phyloP scores from a whole-genome alignment of 2,329 filamentous ascomycete species.

The Fusarium sp. region DNA sequence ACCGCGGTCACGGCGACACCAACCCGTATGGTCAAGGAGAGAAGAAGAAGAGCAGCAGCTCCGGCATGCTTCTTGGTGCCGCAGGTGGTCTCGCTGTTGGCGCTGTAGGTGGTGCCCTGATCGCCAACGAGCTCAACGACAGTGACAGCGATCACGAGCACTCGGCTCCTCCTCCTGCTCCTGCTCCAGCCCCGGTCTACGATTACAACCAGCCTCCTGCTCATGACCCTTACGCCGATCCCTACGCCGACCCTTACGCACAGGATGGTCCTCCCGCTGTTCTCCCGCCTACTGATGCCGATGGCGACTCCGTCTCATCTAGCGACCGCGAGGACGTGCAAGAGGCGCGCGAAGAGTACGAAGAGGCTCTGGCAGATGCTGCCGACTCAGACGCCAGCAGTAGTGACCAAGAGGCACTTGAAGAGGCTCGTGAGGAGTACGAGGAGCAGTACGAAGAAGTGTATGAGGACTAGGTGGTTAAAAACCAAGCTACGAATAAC shows the following conservation, averaged over 20 bases:
- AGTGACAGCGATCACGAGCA: conserved; percentile 44
- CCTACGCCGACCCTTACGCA: conserved; percentile 38
- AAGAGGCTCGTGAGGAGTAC: conserved; percentile 65
- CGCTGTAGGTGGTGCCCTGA: conserved; percentile 68
- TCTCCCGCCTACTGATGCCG: conserved; percentile 55
- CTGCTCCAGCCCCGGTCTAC: conserved; percentile 10
- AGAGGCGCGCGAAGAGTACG: conserved; percentile 59
- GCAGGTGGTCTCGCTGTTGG: conserved; percentile 70
- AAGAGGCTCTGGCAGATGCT: conserved; percentile 57
- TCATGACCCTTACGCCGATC: conserved; percentile 33
- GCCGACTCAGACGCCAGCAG: conserved; percentile 61
- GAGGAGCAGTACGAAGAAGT: conserved; percentile 53
- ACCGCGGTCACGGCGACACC: conserved; percentile 22
- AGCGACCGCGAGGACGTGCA: conserved; percentile 59
- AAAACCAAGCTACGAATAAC: conserved; percentile 39
- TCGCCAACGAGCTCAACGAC: conserved; percentile 64
- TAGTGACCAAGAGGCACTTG: conserved; percentile 64
- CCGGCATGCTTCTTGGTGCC: conserved; percentile 68
- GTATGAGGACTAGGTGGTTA: conserved; percentile 43
- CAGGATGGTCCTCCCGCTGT: conserved; percentile 50
- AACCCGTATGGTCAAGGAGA: conserved; percentile 42
- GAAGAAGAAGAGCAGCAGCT: conserved; percentile 60
- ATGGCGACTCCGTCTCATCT: conserved; percentile 58
- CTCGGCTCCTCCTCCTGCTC: conserved; percentile 19
- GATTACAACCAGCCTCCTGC: conserved; percentile 40